phyloP scores from a whole-genome alignment of 768 basidiomycete species.

The Russula olivacea region DNA sequence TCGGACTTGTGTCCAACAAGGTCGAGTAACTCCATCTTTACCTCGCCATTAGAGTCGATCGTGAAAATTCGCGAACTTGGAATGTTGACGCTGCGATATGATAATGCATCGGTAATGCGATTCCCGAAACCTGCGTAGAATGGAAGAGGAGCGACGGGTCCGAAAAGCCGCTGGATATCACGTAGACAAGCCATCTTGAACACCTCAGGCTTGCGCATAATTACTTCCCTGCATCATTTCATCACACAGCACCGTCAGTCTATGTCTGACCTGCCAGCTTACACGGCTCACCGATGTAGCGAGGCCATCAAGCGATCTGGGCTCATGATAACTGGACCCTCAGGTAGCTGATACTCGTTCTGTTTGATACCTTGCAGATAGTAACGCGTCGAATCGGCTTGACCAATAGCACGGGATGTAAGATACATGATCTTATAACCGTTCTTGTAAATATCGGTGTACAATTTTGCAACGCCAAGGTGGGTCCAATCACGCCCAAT shows the following conservation, averaged over 20 bases:
- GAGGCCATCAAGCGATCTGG: conserved; percentile 93
- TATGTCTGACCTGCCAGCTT: conserved; percentile 26
- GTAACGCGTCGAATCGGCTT: conserved; percentile 93
- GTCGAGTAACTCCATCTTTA: conserved; percentile 96
- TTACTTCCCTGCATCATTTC: conserved; percentile 68
- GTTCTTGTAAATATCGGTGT: conserved; percentile 91
- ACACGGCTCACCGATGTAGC: conserved; percentile 66
- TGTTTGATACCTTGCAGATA: conserved; percentile 94
- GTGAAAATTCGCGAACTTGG: conserved; percentile 95
- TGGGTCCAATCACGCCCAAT: conserved; percentile 99
- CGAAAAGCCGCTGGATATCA: conserved; percentile 90
- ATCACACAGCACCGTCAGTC: not conserved
- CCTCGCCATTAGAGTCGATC: conserved; percentile 90
- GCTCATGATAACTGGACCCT: conserved; percentile 98
- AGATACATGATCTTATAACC: conserved; percentile 98
- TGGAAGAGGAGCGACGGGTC: conserved; percentile 59
- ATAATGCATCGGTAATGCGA: conserved; percentile 94
- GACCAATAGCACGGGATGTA: conserved; percentile 94
- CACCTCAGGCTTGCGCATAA: conserved; percentile 98
- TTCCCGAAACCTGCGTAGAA: conserved; percentile 99
- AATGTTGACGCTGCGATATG: conserved; percentile 94
- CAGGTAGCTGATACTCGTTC: conserved; percentile 92
- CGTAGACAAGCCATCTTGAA: conserved; percentile 99
- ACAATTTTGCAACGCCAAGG: conserved; percentile 92
- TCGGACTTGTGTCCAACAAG: conserved; percentile 96